These are phyloP conservation scores for Eragrostis curvula DNA, from an alignment of 176 grass and related monocot species.

Conservation along the genomic window DNA sequence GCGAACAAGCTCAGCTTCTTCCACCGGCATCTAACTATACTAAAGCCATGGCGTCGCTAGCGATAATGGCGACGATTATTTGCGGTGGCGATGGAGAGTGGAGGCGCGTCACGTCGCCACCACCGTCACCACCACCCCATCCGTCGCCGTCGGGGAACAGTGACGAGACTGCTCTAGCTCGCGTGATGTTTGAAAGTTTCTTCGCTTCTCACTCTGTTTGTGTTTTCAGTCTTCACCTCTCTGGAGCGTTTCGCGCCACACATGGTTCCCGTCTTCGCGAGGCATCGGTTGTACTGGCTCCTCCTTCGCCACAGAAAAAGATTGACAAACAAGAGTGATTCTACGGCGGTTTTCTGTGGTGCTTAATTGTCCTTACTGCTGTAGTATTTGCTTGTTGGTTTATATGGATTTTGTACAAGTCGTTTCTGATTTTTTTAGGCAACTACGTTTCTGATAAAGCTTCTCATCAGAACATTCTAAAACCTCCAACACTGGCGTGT, in stretches of 20 bases:
- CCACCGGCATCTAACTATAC: neutral
- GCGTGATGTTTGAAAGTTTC: slow-evolving; percentile 1
- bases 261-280: slow-evolving; percentile 16
- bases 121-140: too few relatives aligned
- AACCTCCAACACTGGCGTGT: neutral
- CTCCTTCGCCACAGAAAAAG: slow-evolving; percentile 23
- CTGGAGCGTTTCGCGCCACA: slow-evolving; percentile 6
- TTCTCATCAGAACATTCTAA: neutral
- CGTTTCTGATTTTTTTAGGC: too few relatives aligned
- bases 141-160: neutral
- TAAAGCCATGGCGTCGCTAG: neutral
- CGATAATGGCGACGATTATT: slow-evolving; percentile 30
- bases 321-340: neutral
- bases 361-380: too few relatives aligned
- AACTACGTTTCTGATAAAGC: too few relatives aligned
- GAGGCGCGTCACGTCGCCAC: slow-evolving; percentile 31
- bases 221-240: too few relatives aligned
- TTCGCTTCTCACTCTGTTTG: neutral
- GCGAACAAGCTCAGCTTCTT: neutral
- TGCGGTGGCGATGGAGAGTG: slow-evolving; percentile 16
- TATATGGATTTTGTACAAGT: too few relatives aligned
- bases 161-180: neutral
- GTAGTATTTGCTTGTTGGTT: neutral
- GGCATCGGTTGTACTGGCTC: slow-evolving; percentile 25
- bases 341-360: neutral